phyloP scores from a whole-genome alignment of 768 basidiomycete genomes.

The Serendipita sp. region DNA sequence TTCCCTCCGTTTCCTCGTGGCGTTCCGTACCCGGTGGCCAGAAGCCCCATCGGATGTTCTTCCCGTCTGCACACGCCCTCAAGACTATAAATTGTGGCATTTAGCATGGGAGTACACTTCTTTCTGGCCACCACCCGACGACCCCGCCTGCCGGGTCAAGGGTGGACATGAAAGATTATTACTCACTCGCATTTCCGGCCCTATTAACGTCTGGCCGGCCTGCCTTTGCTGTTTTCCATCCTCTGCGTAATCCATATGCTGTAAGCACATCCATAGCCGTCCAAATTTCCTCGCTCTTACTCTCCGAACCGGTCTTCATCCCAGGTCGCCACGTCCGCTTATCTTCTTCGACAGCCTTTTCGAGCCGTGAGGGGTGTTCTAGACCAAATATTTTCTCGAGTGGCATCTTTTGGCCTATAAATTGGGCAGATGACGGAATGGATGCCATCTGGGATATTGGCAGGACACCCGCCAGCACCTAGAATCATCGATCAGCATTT shows the following conservation, averaged over 20 bases:
- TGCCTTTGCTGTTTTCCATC: constrained; percentile 82
- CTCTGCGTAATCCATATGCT: constrained; percentile 58
- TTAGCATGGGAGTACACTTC: neutral
- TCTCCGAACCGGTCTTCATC: constrained; percentile 16
- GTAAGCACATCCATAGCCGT: constrained; percentile 75
- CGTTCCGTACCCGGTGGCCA: constrained; percentile 42
- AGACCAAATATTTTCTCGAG: constrained; percentile 57
- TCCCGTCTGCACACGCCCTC: constrained; percentile 66
- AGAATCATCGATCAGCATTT: constrained; percentile 7
- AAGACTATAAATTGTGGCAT: constrained; percentile 35
- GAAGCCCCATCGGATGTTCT: constrained; percentile 60
- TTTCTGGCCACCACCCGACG: neutral
- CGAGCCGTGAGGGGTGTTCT: constrained; percentile 28
- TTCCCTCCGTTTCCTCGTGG: constrained; percentile 9
- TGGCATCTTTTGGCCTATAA: constrained; percentile 49
- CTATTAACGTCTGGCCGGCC: constrained; percentile 78
- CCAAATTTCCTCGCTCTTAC: constrained; percentile 31
- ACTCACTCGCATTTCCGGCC: constrained; percentile 78
- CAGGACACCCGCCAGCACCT: constrained; percentile 56
- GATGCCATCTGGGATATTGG: constrained; percentile 75
- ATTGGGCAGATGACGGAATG: constrained; percentile 67
- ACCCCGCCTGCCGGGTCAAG: neutral
- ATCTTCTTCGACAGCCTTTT: constrained; percentile 26
- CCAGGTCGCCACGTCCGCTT: constrained; percentile 69
- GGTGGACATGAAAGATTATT: neutral